phyloP scores from a whole-genome alignment of 768 basidiomycete genomes.

The Austroboletus festivus region DNA sequence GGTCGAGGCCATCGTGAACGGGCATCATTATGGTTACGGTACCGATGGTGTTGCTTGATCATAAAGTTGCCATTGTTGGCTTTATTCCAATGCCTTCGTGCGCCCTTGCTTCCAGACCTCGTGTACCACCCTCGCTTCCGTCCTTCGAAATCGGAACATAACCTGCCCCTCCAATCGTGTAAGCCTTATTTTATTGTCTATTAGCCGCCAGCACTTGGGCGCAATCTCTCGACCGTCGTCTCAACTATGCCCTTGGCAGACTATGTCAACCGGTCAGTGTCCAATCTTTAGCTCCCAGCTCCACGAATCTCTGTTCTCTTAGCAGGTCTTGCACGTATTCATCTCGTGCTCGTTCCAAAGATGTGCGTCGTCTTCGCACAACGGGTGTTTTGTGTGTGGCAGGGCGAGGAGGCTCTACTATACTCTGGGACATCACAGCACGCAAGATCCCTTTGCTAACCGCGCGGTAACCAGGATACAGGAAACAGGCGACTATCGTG shows the following conservation, averaged over 20 bases:
- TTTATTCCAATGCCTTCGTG: conserved; percentile 7
- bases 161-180: conserved; percentile 20
- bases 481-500: conserved; percentile 15
- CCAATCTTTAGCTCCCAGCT: neutral
- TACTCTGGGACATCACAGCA: conserved; percentile 17
- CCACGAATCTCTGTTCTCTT: neutral
- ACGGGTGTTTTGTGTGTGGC: conserved; percentile 12
- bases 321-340: neutral
- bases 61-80: conserved; percentile 20
- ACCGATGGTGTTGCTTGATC: conserved; percentile 27
- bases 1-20: conserved; percentile 23
- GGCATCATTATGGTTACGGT: conserved; percentile 32
- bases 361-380: conserved; percentile 1
- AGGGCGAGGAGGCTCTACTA: conserved; percentile 2
- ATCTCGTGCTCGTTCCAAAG: neutral
- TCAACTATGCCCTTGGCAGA: conserved; percentile 8
- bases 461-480: conserved; percentile 21
- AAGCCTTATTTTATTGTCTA: conserved; percentile 9
- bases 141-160: conserved; percentile 24
- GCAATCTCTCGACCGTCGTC: conserved; percentile 1
- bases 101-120: conserved; percentile 19
- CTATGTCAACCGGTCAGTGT: conserved; percentile 1
- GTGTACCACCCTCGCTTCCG: conserved; percentile 25
- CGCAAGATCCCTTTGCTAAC: conserved; percentile 10
- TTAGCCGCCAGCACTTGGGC: no score